Base-by-base conservation (phyloP, 2,329 filamentous ascomycete species). In the Malbranchea zuffiana region DNA sequence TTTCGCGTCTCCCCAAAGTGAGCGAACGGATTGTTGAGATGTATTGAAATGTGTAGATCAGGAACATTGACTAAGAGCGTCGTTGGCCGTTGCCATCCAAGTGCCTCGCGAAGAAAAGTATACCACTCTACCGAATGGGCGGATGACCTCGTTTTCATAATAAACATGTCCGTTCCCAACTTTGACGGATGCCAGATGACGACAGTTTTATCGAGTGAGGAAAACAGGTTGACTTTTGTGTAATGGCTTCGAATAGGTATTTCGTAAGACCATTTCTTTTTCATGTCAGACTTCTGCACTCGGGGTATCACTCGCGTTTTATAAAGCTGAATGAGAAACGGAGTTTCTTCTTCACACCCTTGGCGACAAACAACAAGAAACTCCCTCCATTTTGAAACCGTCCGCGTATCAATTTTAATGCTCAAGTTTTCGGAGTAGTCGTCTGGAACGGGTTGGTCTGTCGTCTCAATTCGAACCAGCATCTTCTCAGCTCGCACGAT, bases 401-500 rank as follows among this genome's bases (percentile, higher is more conserved):
- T 65, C 36, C 68, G 65, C 6, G 73, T 73, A 43, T 75, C 71
- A 31, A 75, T 67, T 43, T 69, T 68, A 41, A 74, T 61, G 43
- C 71, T 77, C 30, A 69, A 67, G 45, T 78, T 78, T 51, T 81
- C 77, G 37, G 74, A 71, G 45, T 74, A 80, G 40, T 79, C 73
- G 5, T 70, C 65, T 1, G 73, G 69, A 6, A 78, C 56, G 3
- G 68, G 61, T 44, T 68, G 65, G 26, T 63, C 49, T 5, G 63
- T 67, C 26, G 64, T 63, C 47, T 78, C 77, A 16, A 78, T 66
- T 15, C 74, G 67, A 13, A 80, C 70, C 15, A 81, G 67, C 77
- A 81, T 81, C 41, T 71, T 74, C 50, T 80, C 75, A 56, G 77
- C 75, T 54, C 79, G 79, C 40, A 80, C 61, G 35, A 80, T 72